Evolutionary conservation across 139 green algal genomes (phyloP).

Genomic region (Microglena sp.): DNA sequence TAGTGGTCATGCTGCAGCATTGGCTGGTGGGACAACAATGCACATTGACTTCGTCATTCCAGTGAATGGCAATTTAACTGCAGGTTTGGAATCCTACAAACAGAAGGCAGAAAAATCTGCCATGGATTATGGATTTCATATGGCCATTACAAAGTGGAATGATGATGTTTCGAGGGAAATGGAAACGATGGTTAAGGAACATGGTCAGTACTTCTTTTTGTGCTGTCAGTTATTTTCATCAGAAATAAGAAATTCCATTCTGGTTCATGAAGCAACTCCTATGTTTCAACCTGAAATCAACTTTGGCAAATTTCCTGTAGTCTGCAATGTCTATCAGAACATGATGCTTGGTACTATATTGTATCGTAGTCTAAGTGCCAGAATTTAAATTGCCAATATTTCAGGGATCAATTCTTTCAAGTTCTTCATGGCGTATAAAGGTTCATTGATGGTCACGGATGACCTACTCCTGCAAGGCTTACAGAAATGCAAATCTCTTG

Average conservation of each 20-base stretch:
- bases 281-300: too few species aligned
- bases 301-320: too few species aligned
- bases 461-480: constrained; percentile 73
- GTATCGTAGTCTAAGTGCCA: too few species aligned
- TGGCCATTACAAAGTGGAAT: constrained; percentile 85
- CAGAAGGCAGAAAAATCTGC: constrained; percentile 43
- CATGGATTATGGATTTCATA: constrained; percentile 94
- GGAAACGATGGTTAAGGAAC: too few species aligned
- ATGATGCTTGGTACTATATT: too few species aligned
- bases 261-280: too few species aligned
- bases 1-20: constrained; percentile 67
- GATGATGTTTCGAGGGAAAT: too few species aligned
- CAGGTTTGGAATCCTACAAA: constrained; percentile 47
- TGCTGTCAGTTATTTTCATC: too few species aligned
- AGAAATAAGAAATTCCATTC: too few species aligned
- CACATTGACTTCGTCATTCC: constrained; percentile 94
- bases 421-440: constrained; percentile 98
- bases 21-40: constrained; percentile 91
- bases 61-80: constrained; percentile 53
- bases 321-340: too few species aligned
- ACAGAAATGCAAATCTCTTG: constrained; percentile 69
- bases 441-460: constrained; percentile 52
- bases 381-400: too few species aligned
- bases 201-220: too few species aligned
- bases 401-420: constrained; percentile 91